These are phyloP conservation scores for Termitomyces sp. DNA, from an alignment of 768 basidiomycete species.

Conservation along the genomic window DNA sequence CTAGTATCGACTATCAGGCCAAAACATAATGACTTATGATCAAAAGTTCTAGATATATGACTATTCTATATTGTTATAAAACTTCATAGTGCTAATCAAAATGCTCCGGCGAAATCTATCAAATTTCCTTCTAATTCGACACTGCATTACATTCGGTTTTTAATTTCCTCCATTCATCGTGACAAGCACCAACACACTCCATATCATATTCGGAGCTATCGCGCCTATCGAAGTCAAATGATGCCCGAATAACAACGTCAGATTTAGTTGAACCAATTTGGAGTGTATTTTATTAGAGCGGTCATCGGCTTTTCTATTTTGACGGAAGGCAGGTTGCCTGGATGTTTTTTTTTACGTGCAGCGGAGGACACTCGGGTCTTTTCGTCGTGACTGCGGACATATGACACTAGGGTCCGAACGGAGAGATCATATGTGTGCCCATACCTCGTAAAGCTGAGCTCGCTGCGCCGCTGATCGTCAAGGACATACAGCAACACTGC, in stretches of 20 bases:
- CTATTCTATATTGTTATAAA: conserved; percentile 4
- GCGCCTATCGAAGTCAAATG: conserved; percentile 13
- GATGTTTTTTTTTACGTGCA: conserved; percentile 4
- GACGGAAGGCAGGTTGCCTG: neutral
- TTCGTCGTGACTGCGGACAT: neutral
- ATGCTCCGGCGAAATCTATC: conserved; percentile 6
- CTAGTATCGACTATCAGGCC: conserved; percentile 6
- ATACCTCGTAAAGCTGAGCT: neutral
- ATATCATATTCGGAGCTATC: conserved; percentile 7
- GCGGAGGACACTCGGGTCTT: neutral
- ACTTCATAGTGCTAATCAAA: conserved; percentile 6
- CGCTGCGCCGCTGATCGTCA: neutral
- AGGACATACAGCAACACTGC: neutral
- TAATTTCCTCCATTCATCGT: conserved; percentile 6
- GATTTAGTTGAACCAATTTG: neutral
- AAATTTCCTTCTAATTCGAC: neutral
- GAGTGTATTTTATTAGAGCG: neutral
- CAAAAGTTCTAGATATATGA: conserved; percentile 16
- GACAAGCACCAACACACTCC: neutral
- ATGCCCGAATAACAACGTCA: conserved; percentile 26
- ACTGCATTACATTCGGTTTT: neutral
- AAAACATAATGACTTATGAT: conserved; percentile 9
- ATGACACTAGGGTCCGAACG: neutral
- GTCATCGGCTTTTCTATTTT: conserved; percentile 15
- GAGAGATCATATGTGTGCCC: neutral